A percentile compares a stretch with the other conserved stretches of the same genome.
Evolutionary conservation across 257 asterid genomes (phyloP).

Genomic region (Vinca minor): DNA sequence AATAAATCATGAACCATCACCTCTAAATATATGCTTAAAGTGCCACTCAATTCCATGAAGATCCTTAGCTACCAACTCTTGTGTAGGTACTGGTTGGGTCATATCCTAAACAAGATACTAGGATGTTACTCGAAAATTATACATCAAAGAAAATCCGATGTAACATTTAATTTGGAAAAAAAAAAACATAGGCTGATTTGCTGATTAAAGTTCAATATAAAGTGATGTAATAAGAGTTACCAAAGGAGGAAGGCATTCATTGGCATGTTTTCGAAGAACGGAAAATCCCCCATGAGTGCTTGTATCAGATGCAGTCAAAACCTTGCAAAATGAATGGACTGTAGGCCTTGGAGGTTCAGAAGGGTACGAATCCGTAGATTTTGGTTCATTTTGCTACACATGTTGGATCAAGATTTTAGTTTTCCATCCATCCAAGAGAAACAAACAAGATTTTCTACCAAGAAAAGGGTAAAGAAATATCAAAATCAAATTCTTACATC

Average conservation of each 20-base stretch:
- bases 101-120: conserved; percentile 48
- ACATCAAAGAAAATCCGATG: background rate
- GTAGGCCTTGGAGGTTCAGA: conserved; percentile 51
- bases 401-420: conserved; percentile 8
- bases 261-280: conserved; percentile 82
- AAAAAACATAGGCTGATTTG: too few species aligned
- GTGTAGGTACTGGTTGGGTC: conserved; percentile 52
- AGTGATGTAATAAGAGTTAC: conserved; percentile 23
- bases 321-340: conserved; percentile 82
- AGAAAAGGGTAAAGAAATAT: conserved; percentile 4
- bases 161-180: background rate
- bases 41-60: conserved; percentile 53
- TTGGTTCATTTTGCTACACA: conserved; percentile 58
- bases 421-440: background rate
- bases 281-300: conserved; percentile 94
- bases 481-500: conserved; percentile 39
- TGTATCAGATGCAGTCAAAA: conserved; percentile 84
- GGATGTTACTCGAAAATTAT: conserved; percentile 14
- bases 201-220: background rate
- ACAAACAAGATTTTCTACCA: background rate
- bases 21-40: conserved; percentile 56
- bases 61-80: conserved; percentile 48
- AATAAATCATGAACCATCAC: conserved; percentile 22
- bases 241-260: conserved; percentile 84
- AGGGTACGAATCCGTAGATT: conserved; percentile 32